phyloP scores from a whole-genome alignment of 2,329 filamentous ascomycete genomes.

The Tolypocladium inflatum region DNA sequence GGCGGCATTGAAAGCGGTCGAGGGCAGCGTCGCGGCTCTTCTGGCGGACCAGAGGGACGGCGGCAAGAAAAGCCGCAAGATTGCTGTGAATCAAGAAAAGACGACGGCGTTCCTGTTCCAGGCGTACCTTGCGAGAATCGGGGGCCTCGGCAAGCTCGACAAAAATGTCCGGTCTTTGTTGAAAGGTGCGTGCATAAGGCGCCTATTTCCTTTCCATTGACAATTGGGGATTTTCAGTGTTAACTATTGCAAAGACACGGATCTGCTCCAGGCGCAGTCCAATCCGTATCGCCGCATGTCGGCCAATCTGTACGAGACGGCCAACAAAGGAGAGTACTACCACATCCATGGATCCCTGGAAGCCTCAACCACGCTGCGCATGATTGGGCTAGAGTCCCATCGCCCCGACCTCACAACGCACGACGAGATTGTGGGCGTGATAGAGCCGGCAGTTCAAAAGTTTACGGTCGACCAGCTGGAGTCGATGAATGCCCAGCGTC shows the following conservation, averaged over 20 bases:
- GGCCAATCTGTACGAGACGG: conserved; percentile 62
- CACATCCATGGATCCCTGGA: conserved; percentile 70
- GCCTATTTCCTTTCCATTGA: not conserved
- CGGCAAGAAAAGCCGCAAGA: conserved; percentile 3
- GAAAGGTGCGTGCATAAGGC: conserved; percentile 1
- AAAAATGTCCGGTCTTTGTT: conserved; percentile 12
- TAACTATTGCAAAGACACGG: conserved; percentile 47
- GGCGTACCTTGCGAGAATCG: conserved; percentile 25
- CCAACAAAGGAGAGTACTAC: conserved; percentile 56
- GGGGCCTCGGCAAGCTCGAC: conserved; percentile 27
- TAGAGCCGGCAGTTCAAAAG: conserved; percentile 47
- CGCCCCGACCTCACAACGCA: conserved; percentile 53
- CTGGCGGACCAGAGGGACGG: conserved; percentile 18
- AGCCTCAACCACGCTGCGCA: conserved; percentile 57
- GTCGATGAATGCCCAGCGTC: conserved; percentile 40
- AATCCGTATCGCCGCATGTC: conserved; percentile 62
- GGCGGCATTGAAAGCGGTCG: conserved; percentile 33
- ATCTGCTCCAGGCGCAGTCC: conserved; percentile 61
- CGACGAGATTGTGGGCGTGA: conserved; percentile 45
- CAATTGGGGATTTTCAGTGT: rapidly evolving
- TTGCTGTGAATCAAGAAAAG: conserved; percentile 26
- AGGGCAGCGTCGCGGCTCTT: conserved; percentile 22
- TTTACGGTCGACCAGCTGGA: conserved; percentile 49
- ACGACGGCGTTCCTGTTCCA: conserved; percentile 32
- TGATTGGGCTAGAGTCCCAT: conserved; percentile 58